These are phyloP conservation scores for Chaetomium olivaceum DNA, from an alignment of 2,329 filamentous ascomycete genomes.

Conservation along the genomic window DNA sequence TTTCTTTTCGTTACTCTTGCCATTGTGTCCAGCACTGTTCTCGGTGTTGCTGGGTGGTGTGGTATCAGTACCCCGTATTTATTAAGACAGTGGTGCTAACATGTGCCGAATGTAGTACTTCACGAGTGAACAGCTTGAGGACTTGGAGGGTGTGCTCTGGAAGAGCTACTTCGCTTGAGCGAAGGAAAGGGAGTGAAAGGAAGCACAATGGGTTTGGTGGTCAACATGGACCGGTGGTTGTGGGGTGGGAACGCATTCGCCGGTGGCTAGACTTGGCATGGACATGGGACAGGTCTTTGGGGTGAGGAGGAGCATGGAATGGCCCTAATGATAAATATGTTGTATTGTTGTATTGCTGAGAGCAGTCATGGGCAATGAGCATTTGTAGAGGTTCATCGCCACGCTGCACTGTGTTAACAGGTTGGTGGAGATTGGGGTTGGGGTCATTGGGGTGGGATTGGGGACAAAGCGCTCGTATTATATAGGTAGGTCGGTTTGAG, in stretches of 20 bases:
- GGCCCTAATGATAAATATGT: neutral
- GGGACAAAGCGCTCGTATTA: neutral
- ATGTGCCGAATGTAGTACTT: constrained; percentile 61
- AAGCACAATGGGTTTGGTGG: neutral
- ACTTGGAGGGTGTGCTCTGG: constrained; percentile 94
- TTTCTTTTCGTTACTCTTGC: neutral
- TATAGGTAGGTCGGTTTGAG: neutral
- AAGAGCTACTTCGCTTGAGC: constrained; percentile 95
- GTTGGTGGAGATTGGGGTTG: neutral
- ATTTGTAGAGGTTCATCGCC: neutral
- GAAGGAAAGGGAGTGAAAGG: too few relatives aligned
- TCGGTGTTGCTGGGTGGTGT: neutral
- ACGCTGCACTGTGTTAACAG: neutral
- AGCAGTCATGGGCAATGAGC: neutral
- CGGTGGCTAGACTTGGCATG: neutral
- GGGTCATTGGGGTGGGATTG: neutral
- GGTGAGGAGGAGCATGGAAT: neutral
- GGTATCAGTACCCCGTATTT: too few relatives aligned
- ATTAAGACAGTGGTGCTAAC: constrained; percentile 25
- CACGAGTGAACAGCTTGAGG: constrained; percentile 87
- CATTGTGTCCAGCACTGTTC: neutral
- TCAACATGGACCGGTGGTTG: neutral
- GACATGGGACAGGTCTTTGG: neutral
- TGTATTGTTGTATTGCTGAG: neutral
- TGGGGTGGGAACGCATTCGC: neutral